Percentiles rank a stretch among this genome's conserved stretches.
phyloP scores from a whole-genome alignment of 495 filamentous ascomycete genomes.

The Aspergillus biplanus region DNA sequence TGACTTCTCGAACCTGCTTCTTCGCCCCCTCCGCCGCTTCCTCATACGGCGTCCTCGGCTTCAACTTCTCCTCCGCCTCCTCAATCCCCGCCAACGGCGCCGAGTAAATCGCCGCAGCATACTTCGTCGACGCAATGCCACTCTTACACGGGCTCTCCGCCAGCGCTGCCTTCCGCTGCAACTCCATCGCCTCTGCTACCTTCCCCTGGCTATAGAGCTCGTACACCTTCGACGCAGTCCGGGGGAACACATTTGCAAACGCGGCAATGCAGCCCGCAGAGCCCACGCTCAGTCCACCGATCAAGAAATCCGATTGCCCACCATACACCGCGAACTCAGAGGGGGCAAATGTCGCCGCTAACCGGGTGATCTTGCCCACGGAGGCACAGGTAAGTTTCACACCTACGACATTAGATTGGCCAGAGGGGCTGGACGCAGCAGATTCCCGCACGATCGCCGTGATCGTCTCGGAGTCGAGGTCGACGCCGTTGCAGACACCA shows the following conservation, averaged over 20 bases:
- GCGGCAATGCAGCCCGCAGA: slow-evolving; percentile 67
- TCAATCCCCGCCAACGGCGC: slow-evolving; percentile 60
- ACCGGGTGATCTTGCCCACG: slow-evolving; percentile 66
- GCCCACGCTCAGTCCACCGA: slow-evolving; percentile 60
- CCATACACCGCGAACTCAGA: slow-evolving; percentile 67
- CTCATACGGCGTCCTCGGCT: slow-evolving; percentile 62
- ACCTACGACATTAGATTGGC: slow-evolving; percentile 60
- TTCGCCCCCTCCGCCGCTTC: slow-evolving; percentile 51
- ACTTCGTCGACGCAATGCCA: slow-evolving; percentile 69
- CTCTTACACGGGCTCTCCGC: slow-evolving; percentile 61
- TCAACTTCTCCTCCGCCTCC: slow-evolving; percentile 56
- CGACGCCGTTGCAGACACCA: slow-evolving; percentile 71
- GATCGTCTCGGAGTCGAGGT: slow-evolving; percentile 67
- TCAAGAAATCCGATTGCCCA: slow-evolving; percentile 71
- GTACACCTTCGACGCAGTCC: slow-evolving; percentile 56
- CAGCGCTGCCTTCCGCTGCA: slow-evolving; percentile 56
- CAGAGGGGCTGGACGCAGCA: slow-evolving; percentile 46
- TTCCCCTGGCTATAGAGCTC: slow-evolving; percentile 53
- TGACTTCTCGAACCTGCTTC: slow-evolving; percentile 46
- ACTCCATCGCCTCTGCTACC: slow-evolving; percentile 54
- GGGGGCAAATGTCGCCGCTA: slow-evolving; percentile 56
- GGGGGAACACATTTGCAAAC: slow-evolving; percentile 69
- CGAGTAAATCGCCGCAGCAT: slow-evolving; percentile 59
- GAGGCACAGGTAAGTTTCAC: slow-evolving; percentile 72
- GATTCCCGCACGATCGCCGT: slow-evolving; percentile 48